Evolutionary conservation across 441 rosid genomes (phyloP).

Genomic region (Adansonia madagascariensis): DNA sequence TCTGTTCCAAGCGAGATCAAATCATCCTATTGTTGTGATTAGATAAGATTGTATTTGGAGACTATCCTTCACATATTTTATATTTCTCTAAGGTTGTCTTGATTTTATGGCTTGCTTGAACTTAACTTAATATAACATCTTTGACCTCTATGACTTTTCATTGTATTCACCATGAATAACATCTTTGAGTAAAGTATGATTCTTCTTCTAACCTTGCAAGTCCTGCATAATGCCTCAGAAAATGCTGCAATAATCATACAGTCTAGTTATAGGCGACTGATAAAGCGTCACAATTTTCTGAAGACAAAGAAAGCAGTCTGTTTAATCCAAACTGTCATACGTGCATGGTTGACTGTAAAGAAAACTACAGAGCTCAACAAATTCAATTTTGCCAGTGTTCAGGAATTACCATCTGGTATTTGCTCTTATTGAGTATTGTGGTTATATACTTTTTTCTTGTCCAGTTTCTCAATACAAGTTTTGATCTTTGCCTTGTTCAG

Average conservation of each 20-base stretch:
- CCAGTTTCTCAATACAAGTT: conserved; percentile 1
- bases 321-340: conserved; percentile 58
- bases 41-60: not conserved
- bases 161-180: conserved; percentile 21
- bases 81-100: not conserved
- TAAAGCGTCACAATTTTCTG: conserved; percentile 48
- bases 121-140: not conserved
- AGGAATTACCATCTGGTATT: conserved; percentile 44
- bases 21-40: not conserved
- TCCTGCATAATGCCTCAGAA: conserved; percentile 41
- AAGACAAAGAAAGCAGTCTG: conserved; percentile 52
- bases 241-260: conserved; percentile 64
- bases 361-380: conserved; percentile 35
- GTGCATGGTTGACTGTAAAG: conserved; percentile 64
- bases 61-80: not conserved
- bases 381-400: conserved; percentile 34
- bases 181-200: conserved; percentile 16
- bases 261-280: conserved; percentile 54
- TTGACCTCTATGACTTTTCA: conserved; percentile 12
- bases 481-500: conserved; percentile 19
- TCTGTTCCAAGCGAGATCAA: conserved; percentile 6
- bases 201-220: conserved; percentile 25
- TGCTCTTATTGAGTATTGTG: conserved; percentile 18
- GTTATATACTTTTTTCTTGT: not conserved
- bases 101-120: conserved; percentile 8